Base-by-base conservation (phyloP, 371 early-diverging fungal species). In the Rhizomucor miehei region DNA sequence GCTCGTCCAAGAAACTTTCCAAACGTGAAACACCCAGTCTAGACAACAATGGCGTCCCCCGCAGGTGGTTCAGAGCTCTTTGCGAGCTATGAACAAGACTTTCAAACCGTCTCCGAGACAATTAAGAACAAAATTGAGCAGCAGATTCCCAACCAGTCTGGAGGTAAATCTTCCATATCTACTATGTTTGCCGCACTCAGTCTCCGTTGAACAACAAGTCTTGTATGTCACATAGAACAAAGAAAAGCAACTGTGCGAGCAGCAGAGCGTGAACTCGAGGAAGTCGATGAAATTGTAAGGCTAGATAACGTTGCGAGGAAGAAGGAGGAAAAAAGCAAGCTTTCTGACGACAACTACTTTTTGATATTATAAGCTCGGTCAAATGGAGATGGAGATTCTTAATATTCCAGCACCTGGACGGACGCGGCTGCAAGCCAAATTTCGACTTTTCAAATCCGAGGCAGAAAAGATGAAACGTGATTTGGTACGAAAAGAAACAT, bases 321-420 rank as follows among this genome's bases (percentile, higher is more conserved):
- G 14, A 14, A 16, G 20, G 47, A 38, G 24, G 44, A 23, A 48
- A 34, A 44, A 44, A 49, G 37, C 21, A 10, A 10, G 17, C 19
- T 11, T 34, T 6, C 20, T 43, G 44, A 21, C 39, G 38, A n/a
- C n/a, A n/a, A n/a, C n/a, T n/a, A n/a, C n/a, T n/a, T n/a, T n/a
- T n/a, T 47, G 20, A 38, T 35, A n/a, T 49, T 29, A 29, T 29
- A 59, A 92, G 93, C 62, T 92, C 40, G 86, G 85, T 47, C 93
- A 94, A 79, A 92, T 97, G 91, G 95, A 95, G 60, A 83, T 93
- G 77, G 96, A 95, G 65, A 76, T 92, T 9, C 62, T 85, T 19
- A 88, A 90, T 44, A 80, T 92, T n/a, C 85, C 89, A 9, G 73
- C 82, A 3, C 69, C 86, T 19, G 64, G 77, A 17, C 84, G 88